These are phyloP conservation scores for Aspergillus sp. DNA, from an alignment of 2,329 filamentous ascomycete species.

Conservation along the genomic window DNA sequence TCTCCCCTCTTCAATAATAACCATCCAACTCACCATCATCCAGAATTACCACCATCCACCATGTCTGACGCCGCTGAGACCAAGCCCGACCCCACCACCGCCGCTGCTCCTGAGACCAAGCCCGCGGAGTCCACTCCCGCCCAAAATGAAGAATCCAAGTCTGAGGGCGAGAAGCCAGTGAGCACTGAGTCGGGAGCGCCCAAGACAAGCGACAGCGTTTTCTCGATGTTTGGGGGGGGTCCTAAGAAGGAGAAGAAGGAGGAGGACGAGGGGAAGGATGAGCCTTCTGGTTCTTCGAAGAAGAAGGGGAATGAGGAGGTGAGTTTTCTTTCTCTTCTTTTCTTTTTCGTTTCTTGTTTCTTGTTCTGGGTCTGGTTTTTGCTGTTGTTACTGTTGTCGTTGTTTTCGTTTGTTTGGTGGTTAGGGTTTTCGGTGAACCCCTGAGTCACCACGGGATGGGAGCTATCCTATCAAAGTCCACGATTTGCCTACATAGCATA, in stretches of 20 bases:
- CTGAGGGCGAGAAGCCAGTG: conserved; percentile 21
- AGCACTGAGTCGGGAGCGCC: conserved; percentile 29
- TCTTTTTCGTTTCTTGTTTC: conserved; percentile 7
- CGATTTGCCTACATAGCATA: no score
- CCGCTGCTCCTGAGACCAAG: conserved; percentile 26
- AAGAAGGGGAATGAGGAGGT: conserved; percentile 47
- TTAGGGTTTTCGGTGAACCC: not conserved
- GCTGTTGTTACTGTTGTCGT: conserved; percentile 3
- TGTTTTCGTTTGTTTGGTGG: conserved; percentile 2
- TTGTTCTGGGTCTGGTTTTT: conserved; percentile 3
- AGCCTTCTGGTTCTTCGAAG: conserved; percentile 82
- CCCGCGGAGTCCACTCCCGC: conserved; percentile 25
- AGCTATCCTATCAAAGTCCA: not conserved
- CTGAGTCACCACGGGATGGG: not conserved
- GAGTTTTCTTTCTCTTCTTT: conserved; percentile 31
- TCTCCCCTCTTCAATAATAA: not conserved
- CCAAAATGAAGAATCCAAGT: conserved; percentile 25
- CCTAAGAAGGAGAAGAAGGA: conserved; percentile 93
- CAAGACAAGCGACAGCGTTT: conserved; percentile 54
- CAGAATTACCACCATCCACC: conserved; percentile 9
- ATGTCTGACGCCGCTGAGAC: conserved; percentile 39
- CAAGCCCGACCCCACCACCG: conserved; percentile 37
- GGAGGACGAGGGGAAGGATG: conserved; percentile 63
- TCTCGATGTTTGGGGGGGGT: conserved; percentile 98
- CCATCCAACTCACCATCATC: not conserved